These are phyloP conservation scores for Aspergillus campestris DNA, from an alignment of 495 filamentous ascomycete genomes.

Conservation along the genomic window DNA sequence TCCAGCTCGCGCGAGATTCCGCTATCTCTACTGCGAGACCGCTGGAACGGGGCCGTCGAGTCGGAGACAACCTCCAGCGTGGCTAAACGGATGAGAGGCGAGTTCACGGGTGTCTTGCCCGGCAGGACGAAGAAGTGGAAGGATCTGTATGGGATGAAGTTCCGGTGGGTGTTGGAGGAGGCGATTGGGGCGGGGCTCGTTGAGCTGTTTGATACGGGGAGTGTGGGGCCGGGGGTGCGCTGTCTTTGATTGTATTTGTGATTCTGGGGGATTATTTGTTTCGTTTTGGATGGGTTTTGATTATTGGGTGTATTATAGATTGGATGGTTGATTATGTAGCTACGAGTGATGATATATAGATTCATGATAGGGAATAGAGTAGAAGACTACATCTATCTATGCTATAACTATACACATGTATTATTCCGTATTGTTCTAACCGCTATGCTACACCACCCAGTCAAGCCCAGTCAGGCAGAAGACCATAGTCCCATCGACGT, in stretches of 20 bases:
- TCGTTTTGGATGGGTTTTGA: no score
- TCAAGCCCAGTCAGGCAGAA: no score
- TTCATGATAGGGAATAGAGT: no score
- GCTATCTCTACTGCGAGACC: conserved; percentile 56
- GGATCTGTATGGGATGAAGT: conserved; percentile 64
- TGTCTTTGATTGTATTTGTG: conserved; percentile 42
- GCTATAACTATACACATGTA: no score
- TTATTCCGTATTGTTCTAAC: no score
- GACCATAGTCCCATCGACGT: not conserved
- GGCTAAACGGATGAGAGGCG: conserved; percentile 58
- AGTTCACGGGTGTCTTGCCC: conserved; percentile 61
- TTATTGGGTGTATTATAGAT: not conserved
- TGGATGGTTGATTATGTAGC: no score
- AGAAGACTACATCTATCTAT: no score
- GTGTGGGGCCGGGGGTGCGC: conserved; percentile 66
- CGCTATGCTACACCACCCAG: no score
- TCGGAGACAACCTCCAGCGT: conserved; percentile 45
- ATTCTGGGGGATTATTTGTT: no score
- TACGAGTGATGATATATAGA: no score
- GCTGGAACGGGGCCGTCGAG: conserved; percentile 72
- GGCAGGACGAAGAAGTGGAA: conserved; percentile 76
- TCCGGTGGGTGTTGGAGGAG: conserved; percentile 73
- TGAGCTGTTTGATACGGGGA: conserved; percentile 79
- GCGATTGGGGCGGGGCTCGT: conserved; percentile 70
- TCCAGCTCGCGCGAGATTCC: conserved; percentile 57